Evolutionary conservation across 163 green algal species (phyloP).

Genomic region (Trebouxiophyceae sp.): DNA sequence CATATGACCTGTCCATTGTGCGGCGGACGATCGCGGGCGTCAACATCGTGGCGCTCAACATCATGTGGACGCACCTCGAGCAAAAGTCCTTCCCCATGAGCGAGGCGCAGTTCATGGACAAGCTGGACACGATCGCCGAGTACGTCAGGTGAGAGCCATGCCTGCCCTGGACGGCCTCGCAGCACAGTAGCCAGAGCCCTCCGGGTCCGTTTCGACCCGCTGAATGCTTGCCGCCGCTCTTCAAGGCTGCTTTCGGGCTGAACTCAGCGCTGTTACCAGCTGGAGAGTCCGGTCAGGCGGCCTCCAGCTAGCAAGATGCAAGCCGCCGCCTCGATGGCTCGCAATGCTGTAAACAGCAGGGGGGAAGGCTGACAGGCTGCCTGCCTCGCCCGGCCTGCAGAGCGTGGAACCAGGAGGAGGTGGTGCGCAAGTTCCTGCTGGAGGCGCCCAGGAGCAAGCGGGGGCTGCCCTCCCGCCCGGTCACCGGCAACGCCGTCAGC

Average conservation of each 20-base stretch:
- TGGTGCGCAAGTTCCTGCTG: conserved; percentile 42
- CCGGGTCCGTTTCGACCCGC: too few species aligned
- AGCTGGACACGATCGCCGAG: conserved; percentile 51
- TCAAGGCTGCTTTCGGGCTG: too few species aligned
- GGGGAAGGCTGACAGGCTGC: not conserved
- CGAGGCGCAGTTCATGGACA: conserved; percentile 54
- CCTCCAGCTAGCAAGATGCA: too few species aligned
- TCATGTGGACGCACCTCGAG: conserved; percentile 52
- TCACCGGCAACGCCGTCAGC: conserved; percentile 62
- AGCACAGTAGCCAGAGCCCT: too few species aligned
- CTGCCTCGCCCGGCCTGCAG: conserved; percentile 8
- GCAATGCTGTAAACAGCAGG: too few species aligned
- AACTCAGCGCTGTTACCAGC: too few species aligned
- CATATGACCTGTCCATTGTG: conserved; percentile 59
- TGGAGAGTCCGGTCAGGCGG: too few species aligned
- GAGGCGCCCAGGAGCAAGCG: conserved; percentile 35
- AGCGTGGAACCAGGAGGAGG: conserved; percentile 45
- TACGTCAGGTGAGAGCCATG: conserved; percentile 22
- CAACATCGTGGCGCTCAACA: conserved; percentile 46
- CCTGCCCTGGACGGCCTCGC: too few species aligned
- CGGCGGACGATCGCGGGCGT: conserved; percentile 57
- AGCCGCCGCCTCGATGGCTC: too few species aligned
- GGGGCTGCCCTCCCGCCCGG: conserved; percentile 53
- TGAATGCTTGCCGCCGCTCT: too few species aligned
- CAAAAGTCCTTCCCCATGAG: conserved; percentile 65